phyloP scores from a whole-genome alignment of 169 alveolate genomes.

The Miamiensis avidus region DNA sequence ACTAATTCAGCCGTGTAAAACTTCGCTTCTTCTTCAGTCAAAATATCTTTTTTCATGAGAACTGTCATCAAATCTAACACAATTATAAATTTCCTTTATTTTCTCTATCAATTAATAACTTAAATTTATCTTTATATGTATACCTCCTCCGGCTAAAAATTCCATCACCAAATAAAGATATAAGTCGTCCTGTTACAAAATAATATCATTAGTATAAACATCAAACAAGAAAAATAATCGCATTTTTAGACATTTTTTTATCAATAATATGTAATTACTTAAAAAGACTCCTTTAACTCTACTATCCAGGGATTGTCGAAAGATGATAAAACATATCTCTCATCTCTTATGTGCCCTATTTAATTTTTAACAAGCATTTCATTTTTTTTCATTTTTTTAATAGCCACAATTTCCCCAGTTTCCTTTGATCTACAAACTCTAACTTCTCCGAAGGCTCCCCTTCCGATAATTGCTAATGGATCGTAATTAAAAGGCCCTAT shows the following conservation, averaged over 20 bases:
- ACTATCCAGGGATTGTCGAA: slow-evolving; percentile 83
- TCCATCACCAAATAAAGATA: slow-evolving; percentile 83
- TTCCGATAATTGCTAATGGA: slow-evolving; percentile 76
- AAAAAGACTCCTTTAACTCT: slow-evolving; percentile 68
- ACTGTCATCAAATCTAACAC: slow-evolving; percentile 77
- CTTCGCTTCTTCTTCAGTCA: slow-evolving; percentile 76
- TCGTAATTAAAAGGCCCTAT: slow-evolving; percentile 73
- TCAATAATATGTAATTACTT: no score
- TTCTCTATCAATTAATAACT: not conserved
- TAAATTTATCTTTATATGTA: not conserved
- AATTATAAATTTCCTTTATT: not conserved
- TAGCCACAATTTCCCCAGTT: slow-evolving; percentile 75
- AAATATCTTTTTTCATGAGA: slow-evolving; percentile 79
- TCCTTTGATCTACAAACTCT: slow-evolving; percentile 66
- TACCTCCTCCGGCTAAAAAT: slow-evolving; percentile 79
- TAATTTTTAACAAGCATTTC: slow-evolving; percentile 83
- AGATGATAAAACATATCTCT: slow-evolving; percentile 72
- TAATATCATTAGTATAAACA: no score
- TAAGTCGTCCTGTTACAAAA: no score
- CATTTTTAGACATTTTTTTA: no score
- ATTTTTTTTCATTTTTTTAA: slow-evolving; percentile 80
- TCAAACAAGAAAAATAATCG: no score
- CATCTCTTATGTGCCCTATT: slow-evolving; percentile 79
- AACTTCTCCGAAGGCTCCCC: slow-evolving; percentile 88
- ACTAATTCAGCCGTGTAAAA: slow-evolving; percentile 78